phyloP scores from a whole-genome alignment of 352 stramenopile genomes.

The Peronospora destructor region DNA sequence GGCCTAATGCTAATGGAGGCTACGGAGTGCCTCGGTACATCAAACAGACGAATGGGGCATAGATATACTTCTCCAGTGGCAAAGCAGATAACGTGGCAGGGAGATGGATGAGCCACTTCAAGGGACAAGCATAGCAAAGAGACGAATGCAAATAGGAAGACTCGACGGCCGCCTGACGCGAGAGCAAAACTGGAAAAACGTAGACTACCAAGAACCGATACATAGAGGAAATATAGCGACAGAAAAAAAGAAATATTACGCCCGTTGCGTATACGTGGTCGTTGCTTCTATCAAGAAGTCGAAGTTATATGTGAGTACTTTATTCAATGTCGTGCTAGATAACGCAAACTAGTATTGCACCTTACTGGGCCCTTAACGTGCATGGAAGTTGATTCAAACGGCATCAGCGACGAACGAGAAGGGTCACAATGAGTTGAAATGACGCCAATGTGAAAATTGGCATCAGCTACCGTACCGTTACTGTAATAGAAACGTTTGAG shows the following conservation, averaged over 20 bases:
- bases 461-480: too few relatives aligned
- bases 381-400: too few relatives aligned
- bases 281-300: too few relatives aligned
- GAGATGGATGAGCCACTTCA: background rate
- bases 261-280: background rate
- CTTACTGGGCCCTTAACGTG: too few relatives aligned
- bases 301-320: too few relatives aligned
- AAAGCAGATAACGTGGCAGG: background rate
- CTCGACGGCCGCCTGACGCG: conserved; percentile 3
- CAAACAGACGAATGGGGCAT: conserved; percentile 49
- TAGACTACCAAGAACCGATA: conserved; percentile 32
- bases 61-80: conserved; percentile 10
- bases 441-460: too few relatives aligned
- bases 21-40: conserved; percentile 86
- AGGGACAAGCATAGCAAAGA: background rate
- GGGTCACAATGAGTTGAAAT: too few relatives aligned
- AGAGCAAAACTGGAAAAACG: conserved; percentile 21
- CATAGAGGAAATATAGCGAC: conserved; percentile 22
- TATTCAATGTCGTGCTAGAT: too few relatives aligned
- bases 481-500: too few relatives aligned
- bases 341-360: too few relatives aligned
- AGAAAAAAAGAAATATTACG: conserved; percentile 3
- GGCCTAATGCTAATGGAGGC: conserved; percentile 79
- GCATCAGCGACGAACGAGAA: too few relatives aligned
- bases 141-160: background rate